Percentiles rank a stretch among this genome's conserved stretches.
phyloP scores from a whole-genome alignment of 2,329 filamentous ascomycete genomes.

The Truncatella angustata region DNA sequence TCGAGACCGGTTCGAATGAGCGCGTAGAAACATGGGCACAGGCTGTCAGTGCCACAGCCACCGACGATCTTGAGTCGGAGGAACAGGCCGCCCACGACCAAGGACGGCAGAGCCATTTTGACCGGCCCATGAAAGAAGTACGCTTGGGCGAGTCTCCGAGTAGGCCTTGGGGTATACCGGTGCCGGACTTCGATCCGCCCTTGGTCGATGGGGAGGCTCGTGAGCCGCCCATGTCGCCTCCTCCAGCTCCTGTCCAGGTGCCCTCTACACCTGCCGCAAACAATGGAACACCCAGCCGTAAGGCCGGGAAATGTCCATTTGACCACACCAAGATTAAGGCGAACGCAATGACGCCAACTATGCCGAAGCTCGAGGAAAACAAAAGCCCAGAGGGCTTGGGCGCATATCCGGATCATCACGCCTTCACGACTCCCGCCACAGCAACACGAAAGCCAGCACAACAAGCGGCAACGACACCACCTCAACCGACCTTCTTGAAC shows the following conservation, averaged over 20 bases:
- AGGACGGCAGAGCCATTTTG: slow-evolving; percentile 72
- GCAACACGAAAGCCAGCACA: slow-evolving; percentile 17
- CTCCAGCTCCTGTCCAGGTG: slow-evolving; percentile 56
- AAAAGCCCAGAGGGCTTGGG: slow-evolving; percentile 19
- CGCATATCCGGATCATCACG: slow-evolving; percentile 15
- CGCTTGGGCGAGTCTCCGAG: slow-evolving; percentile 93
- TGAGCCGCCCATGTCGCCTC: slow-evolving; percentile 51
- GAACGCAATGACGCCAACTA: slow-evolving; percentile 22
- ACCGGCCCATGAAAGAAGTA: slow-evolving; percentile 81
- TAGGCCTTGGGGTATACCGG: slow-evolving; percentile 86
- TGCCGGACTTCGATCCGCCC: slow-evolving; percentile 58
- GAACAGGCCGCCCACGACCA: slow-evolving; percentile 41
- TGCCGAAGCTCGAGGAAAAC: slow-evolving; percentile 20
- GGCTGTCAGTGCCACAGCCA: slow-evolving; percentile 56
- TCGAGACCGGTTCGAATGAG: slow-evolving; percentile 58
- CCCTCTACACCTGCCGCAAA: slow-evolving; percentile 32
- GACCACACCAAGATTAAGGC: slow-evolving; percentile 45
- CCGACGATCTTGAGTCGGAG: slow-evolving; percentile 36
- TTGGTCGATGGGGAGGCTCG: slow-evolving; percentile 32
- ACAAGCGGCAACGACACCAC: slow-evolving; percentile 26
- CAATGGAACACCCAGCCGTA: slow-evolving; percentile 19
- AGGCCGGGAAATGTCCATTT: slow-evolving; percentile 57
- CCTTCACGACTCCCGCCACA: slow-evolving; percentile 16
- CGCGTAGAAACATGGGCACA: slow-evolving; percentile 86
- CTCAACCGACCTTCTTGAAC: slow-evolving; percentile 54